Evolutionary conservation across 176 grass and related monocot genomes (phyloP).

Genomic region (Neostapfia colusana): DNA sequence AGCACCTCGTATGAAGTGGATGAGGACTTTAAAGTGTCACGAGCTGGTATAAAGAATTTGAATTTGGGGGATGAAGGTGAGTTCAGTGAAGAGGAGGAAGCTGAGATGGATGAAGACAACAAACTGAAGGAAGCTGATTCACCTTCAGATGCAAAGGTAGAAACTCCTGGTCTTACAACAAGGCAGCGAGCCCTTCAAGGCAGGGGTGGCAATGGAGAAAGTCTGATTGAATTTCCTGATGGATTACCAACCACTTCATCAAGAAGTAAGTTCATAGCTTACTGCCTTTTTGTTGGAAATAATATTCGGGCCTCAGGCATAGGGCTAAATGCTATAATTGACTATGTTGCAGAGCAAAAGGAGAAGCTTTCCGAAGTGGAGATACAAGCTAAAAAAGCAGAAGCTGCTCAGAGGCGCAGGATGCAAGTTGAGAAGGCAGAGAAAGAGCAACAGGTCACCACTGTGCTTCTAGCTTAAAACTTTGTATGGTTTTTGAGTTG

Average conservation of each 20-base stretch:
- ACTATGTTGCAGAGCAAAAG: slow-evolving; percentile 69
- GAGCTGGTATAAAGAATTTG: slow-evolving; percentile 48
- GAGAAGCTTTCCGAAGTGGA: slow-evolving; percentile 81
- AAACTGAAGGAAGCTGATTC: slow-evolving; percentile 41
- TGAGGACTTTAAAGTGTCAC: slow-evolving; percentile 61
- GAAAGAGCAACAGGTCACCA: slow-evolving; percentile 76
- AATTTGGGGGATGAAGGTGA: slow-evolving; percentile 48
- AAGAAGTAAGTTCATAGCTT: slow-evolving; percentile 69
- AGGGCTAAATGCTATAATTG: slow-evolving; percentile 33
- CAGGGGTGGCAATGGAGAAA: slow-evolving; percentile 73
- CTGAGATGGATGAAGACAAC: slow-evolving; percentile 59
- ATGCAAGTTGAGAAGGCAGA: slow-evolving; percentile 98
- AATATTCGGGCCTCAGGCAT: slow-evolving; percentile 18
- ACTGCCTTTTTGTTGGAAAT: slow-evolving; percentile 17
- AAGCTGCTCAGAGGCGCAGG: slow-evolving; percentile 92
- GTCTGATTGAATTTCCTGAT: slow-evolving; percentile 83
- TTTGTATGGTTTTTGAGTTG: background rate
- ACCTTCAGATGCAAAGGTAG: slow-evolving; percentile 45
- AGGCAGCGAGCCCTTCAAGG: slow-evolving; percentile 92
- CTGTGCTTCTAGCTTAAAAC: slow-evolving; percentile 18
- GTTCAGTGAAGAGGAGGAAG: slow-evolving; percentile 73
- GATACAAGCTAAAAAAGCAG: slow-evolving; percentile 81
- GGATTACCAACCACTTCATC: slow-evolving; percentile 78
- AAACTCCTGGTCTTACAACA: slow-evolving; percentile 60
- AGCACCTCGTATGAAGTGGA: slow-evolving; percentile 68